These are phyloP conservation scores for Filobasidium floriforme DNA, from an alignment of 768 basidiomycete genomes.

Conservation along the genomic window DNA sequence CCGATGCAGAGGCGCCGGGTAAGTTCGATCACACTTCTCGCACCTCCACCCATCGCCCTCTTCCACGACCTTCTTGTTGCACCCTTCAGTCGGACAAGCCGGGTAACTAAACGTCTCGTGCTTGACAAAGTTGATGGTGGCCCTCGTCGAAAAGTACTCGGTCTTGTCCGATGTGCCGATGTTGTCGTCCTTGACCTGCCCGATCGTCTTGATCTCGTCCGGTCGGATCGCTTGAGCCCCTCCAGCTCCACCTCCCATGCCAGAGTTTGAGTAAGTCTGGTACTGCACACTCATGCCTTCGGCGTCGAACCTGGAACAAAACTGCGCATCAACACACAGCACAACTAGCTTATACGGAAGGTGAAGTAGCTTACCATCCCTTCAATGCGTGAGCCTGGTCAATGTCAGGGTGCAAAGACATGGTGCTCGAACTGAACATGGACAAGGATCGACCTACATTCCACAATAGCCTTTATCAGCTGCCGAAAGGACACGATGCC, in stretches of 20 bases:
- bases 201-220: constrained; percentile 62
- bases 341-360: too few relatives aligned
- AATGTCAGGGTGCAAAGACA: constrained; percentile 86
- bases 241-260: constrained; percentile 38
- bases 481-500: too few relatives aligned
- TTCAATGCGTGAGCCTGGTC: constrained; percentile 74
- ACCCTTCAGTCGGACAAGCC: constrained; percentile 69
- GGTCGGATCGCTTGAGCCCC: constrained; percentile 55
- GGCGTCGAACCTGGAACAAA: constrained; percentile 59
- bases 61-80: constrained; percentile 82
- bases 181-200: constrained; percentile 68
- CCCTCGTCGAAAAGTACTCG: constrained; percentile 72
- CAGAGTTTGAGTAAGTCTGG: constrained; percentile 59
- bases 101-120: constrained; percentile 68
- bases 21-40: constrained; percentile 78
- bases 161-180: constrained; percentile 67
- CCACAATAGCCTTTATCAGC: background rate
- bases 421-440: constrained; percentile 68
- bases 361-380: constrained; percentile 60
- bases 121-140: constrained; percentile 82
- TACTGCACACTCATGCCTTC: constrained; percentile 60
- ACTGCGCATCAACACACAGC: too few relatives aligned
- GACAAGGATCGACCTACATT: constrained; percentile 68
- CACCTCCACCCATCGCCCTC: constrained; percentile 69
- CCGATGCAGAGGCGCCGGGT: constrained; percentile 70